Evolutionary conservation across 1,139 yeast species (phyloP).

Genomic region (Pichia sp.): DNA sequence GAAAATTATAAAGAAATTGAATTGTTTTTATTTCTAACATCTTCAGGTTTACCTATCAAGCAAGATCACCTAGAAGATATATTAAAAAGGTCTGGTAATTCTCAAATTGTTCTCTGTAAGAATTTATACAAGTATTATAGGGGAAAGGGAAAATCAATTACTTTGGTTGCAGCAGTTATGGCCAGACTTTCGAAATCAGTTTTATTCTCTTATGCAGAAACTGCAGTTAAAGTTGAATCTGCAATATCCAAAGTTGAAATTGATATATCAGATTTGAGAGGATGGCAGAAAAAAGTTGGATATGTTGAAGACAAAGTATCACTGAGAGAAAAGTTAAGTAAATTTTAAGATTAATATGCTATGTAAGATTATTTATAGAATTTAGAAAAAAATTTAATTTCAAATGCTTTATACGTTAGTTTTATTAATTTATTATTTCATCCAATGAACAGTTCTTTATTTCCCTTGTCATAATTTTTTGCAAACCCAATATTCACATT

Average conservation of each 20-base stretch:
- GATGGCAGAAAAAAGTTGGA: constrained; percentile 22
- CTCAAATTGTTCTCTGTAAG: constrained; percentile 32
- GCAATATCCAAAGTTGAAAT: constrained; percentile 11
- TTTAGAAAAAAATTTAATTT: too few species aligned
- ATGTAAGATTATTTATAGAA: too few species aligned
- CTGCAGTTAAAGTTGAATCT: constrained; percentile 2
- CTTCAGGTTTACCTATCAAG: constrained; percentile 40
- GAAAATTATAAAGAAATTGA: constrained; percentile 33
- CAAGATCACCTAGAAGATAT: constrained; percentile 33
- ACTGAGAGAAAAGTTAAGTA: constrained; percentile 7
- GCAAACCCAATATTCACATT: constrained; percentile 73
- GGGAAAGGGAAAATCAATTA: constrained; percentile 30
- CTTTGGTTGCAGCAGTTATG: constrained; percentile 20
- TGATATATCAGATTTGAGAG: constrained; percentile 13
- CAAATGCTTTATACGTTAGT: too few species aligned
- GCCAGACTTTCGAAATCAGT: constrained; percentile 16
- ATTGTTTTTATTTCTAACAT: constrained; percentile 35
- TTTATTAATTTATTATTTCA: too few species aligned
- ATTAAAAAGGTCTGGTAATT: constrained; percentile 33
- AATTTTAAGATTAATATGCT: too few species aligned
- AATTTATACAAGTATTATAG: constrained; percentile 36
- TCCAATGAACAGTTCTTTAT: too few species aligned
- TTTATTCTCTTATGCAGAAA: constrained; percentile 3
- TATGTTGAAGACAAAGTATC: constrained; percentile 10
- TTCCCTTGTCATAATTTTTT: too few species aligned